Percentiles rank a stretch among this genome's conserved stretches.
These are phyloP conservation scores for Hirschioporus abietinus DNA, from an alignment of 768 basidiomycete species.

Conservation along the genomic window DNA sequence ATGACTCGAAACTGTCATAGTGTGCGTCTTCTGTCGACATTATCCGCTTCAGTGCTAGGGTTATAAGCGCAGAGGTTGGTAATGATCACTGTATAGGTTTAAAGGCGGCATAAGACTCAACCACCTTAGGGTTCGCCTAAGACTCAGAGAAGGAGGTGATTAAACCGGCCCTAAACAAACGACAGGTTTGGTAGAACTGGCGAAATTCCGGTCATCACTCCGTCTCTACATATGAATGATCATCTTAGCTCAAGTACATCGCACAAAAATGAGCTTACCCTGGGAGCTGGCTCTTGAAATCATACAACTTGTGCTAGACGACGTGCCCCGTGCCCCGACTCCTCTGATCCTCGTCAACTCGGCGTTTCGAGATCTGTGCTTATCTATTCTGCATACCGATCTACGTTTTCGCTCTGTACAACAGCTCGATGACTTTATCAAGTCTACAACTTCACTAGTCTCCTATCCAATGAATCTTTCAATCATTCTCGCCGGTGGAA, in stretches of 20 bases:
- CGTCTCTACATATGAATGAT: too few relatives aligned
- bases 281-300: background rate
- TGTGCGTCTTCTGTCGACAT: background rate
- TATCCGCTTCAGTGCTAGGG: background rate
- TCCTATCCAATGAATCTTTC: slow-evolving; percentile 23
- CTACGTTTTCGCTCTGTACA: slow-evolving; percentile 20
- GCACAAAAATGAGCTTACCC: background rate
- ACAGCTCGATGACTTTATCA: slow-evolving; percentile 22
- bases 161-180: too few relatives aligned
- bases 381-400: slow-evolving; percentile 17
- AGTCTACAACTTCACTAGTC: slow-evolving; percentile 10
- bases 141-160: too few relatives aligned
- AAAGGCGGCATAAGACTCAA: too few relatives aligned
- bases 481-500: slow-evolving; percentile 26
- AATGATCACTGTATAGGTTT: too few relatives aligned
- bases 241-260: too few relatives aligned
- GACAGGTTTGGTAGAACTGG: too few relatives aligned
- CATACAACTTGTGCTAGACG: background rate
- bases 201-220: too few relatives aligned
- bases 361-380: background rate
- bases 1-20: background rate
- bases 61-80: background rate
- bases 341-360: background rate
- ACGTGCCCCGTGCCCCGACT: background rate
- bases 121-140: too few relatives aligned